Conservation (phyloP, 2,329 filamentous ascomycete genomes). For the Neocucurbitaria cava region DNA sequence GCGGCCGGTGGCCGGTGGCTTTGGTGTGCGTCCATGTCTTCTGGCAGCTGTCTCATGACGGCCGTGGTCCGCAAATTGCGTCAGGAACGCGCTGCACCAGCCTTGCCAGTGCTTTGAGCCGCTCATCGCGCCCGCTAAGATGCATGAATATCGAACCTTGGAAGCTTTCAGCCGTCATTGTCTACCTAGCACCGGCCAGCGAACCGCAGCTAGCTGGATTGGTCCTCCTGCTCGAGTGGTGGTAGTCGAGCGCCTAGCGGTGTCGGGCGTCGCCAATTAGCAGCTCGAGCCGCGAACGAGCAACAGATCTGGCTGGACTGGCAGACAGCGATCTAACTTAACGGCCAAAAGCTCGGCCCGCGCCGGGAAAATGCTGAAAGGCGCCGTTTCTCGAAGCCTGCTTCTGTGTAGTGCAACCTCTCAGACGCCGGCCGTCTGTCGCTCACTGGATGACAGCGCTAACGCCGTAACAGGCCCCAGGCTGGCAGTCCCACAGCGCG, state of each 20-base stretch:
- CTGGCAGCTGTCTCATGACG: slow-evolving; percentile 45
- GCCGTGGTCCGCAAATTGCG: slow-evolving; percentile 49
- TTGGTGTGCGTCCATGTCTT: slow-evolving; percentile 29
- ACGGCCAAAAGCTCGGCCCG: slow-evolving; percentile 50
- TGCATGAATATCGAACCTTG: slow-evolving; percentile 40
- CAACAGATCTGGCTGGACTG: slow-evolving; percentile 46
- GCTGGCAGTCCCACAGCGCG: slow-evolving; percentile 19
- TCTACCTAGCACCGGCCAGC: slow-evolving; percentile 26
- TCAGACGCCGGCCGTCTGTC: slow-evolving; percentile 33
- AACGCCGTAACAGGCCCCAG: slow-evolving; percentile 12
- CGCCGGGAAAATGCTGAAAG: slow-evolving; percentile 42
- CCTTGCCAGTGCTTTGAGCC: slow-evolving; percentile 47
- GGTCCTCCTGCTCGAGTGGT: slow-evolving; percentile 31
- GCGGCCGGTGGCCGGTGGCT: slow-evolving; percentile 32
- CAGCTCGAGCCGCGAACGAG: slow-evolving; percentile 28
- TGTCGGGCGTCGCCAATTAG: slow-evolving; percentile 29
- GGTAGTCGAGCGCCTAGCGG: slow-evolving; percentile 36
- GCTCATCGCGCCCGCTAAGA: slow-evolving; percentile 41
- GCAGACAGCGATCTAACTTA: slow-evolving; percentile 38
- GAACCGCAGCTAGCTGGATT: slow-evolving; percentile 32
- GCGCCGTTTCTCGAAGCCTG: slow-evolving; percentile 47
- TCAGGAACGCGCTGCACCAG: slow-evolving; percentile 52
- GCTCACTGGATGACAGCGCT: slow-evolving; percentile 41
- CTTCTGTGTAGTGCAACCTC: slow-evolving; percentile 31
- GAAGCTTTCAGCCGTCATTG: slow-evolving; percentile 27